Evolutionary conservation across 225 moss, liverwort and hornwort genomes (phyloP), one percentile per base, ranked within the genome.

Genomic region (Pseudoscleropodium purum): DNA sequence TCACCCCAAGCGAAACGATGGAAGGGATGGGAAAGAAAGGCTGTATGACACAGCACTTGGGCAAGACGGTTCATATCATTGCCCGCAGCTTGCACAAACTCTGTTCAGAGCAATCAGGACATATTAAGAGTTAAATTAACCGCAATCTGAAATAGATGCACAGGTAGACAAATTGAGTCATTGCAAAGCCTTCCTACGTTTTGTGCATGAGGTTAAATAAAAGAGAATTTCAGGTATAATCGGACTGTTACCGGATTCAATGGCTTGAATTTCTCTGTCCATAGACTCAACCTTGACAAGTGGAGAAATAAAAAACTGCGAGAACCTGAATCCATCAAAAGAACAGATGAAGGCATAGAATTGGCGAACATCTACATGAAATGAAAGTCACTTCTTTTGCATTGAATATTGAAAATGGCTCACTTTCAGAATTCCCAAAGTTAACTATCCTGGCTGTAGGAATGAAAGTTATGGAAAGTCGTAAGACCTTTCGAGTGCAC

Each of bases 181-280:
- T 18, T 39, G 80, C 80, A 59, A 80, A 80, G 39, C 39, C 80
- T 80, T 80, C 27, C 80, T 80, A 60, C 59, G 59, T 59, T 59
- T 29, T 29, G 29, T 17, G 39, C 27, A 59, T 27, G 57, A 79
- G 17, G n/a, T 79, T 37, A n/a, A 39, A 39, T 7, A 12, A 29
- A 60, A 39, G 27, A 80, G 29, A 60, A 39, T 18, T 59, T 60
- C 39, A 39, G 49, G 36, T 78, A 37, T 24, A 73, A 49, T 76
- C n/a, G 75, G 37, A 69, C 85, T 41, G 49, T 78, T 67, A 94
- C 94, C 94, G 88, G 94, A 94, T 84, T 95, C 94, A n/a, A 95
- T 93, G 67, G 95, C 94, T 92, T 95, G 93, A 85, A 95, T 78
- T 90, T 95, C 95, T 76, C 94, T 88, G 33, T 91, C 95, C 94